Conservation (phyloP, 768 basidiomycete genomes). For the Clitopilus passeckerianus region DNA sequence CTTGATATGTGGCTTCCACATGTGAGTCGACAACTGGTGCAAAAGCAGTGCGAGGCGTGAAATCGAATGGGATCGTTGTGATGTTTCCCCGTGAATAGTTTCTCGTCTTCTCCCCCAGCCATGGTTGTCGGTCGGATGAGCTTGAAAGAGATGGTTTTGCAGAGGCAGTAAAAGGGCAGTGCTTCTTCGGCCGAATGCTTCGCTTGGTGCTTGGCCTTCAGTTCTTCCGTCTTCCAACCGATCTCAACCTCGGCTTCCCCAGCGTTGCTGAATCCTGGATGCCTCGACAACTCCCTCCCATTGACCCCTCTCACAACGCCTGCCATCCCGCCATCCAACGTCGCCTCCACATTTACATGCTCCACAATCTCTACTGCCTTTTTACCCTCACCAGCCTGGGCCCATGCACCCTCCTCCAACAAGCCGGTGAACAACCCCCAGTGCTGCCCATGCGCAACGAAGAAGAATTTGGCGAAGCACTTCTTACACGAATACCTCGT, state of each 20-base stretch:
- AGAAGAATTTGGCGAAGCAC: slow-evolving; percentile 24
- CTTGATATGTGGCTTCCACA: slow-evolving; percentile 21
- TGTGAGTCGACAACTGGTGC: slow-evolving; percentile 18
- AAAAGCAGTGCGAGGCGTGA: slow-evolving; percentile 24
- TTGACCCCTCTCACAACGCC: slow-evolving; percentile 16
- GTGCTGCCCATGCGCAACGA: slow-evolving; percentile 7
- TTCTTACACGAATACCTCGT: slow-evolving; percentile 22
- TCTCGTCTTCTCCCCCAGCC: slow-evolving; percentile 17
- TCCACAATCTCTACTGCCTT: slow-evolving; percentile 16
- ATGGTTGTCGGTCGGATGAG: slow-evolving; percentile 19
- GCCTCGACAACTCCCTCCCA: slow-evolving; percentile 14
- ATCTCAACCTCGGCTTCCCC: slow-evolving; percentile 12
- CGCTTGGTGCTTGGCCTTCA: neutral
- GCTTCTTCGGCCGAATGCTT: slow-evolving; percentile 3
- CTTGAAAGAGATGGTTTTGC: slow-evolving; percentile 16
- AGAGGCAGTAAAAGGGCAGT: slow-evolving; percentile 21
- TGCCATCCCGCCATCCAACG: slow-evolving; percentile 26
- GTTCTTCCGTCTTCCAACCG: slow-evolving; percentile 12
- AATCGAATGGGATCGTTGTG: slow-evolving; percentile 15
- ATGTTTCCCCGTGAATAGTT: slow-evolving; percentile 18
- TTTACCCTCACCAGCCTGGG: neutral
- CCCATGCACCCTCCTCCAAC: neutral
- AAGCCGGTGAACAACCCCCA: neutral
- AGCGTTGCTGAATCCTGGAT: slow-evolving; percentile 8
- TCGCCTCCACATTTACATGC: slow-evolving; percentile 22